phyloP scores from a whole-genome alignment of 2,329 filamentous ascomycete genomes.

The Fusarium sacchari region DNA sequence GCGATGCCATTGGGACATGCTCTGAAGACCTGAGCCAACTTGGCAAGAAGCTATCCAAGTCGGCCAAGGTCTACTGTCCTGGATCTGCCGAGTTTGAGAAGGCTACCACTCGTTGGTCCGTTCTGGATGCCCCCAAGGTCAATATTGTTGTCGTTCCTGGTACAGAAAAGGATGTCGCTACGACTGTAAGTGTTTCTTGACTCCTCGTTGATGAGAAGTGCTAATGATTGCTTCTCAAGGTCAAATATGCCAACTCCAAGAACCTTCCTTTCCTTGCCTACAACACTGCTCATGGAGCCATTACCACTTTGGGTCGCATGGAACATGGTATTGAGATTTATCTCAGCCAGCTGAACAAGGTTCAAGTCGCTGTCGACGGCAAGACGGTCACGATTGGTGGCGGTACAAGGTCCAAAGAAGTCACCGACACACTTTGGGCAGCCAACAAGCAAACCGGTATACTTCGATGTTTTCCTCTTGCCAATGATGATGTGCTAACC shows the following conservation, averaged over 20 bases:
- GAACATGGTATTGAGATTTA: conserved; percentile 62
- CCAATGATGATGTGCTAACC: background rate
- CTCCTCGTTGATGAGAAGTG: accelerated
- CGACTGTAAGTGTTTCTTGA: conserved; percentile 51
- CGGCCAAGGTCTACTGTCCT: conserved; percentile 55
- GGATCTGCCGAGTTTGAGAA: conserved; percentile 52
- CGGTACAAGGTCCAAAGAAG: conserved; percentile 56
- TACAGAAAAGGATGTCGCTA: conserved; percentile 59
- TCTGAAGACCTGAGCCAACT: conserved; percentile 39
- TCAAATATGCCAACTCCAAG: conserved; percentile 57
- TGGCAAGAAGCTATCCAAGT: conserved; percentile 48
- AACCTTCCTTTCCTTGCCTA: conserved; percentile 62
- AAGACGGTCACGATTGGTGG: conserved; percentile 60
- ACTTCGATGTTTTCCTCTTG: background rate
- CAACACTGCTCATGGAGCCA: conserved; percentile 62
- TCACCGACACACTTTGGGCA: conserved; percentile 60
- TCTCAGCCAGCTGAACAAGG: conserved; percentile 55
- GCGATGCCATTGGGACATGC: conserved; percentile 32
- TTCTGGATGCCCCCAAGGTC: conserved; percentile 53
- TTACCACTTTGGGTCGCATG: conserved; percentile 60
- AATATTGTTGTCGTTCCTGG: conserved; percentile 59
- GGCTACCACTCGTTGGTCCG: conserved; percentile 58
- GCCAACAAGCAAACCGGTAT: conserved; percentile 61
- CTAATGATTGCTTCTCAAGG: conserved; percentile 1
- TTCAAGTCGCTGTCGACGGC: conserved; percentile 55